Conservation (phyloP, 768 basidiomycete species). For the Rhodotorula sphaerocarpa region DNA sequence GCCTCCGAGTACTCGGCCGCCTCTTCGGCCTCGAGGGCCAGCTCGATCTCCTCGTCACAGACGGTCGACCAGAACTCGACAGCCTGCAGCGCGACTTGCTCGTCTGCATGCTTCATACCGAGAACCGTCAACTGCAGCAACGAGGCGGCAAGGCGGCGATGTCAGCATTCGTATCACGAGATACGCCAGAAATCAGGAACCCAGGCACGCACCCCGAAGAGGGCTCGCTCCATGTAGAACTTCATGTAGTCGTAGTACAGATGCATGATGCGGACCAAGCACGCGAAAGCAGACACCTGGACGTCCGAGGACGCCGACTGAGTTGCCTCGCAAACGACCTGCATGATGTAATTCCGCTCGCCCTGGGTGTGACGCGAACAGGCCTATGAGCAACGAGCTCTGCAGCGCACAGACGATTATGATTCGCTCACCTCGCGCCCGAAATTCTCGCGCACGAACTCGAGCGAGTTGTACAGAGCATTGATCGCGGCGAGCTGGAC, state of each 20-base stretch:
- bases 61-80: conserved; percentile 99
- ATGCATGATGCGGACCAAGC: conserved; percentile 90
- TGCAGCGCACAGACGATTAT: background rate
- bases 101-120: conserved; percentile 91
- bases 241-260: conserved; percentile 99
- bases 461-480: conserved; percentile 87
- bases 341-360: conserved; percentile 99
- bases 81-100: conserved; percentile 85
- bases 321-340: conserved; percentile 97
- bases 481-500: conserved; percentile 90
- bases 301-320: conserved; percentile 70
- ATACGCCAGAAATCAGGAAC: no score
- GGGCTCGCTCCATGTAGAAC: conserved; percentile 97
- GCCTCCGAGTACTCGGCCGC: conserved; percentile 79
- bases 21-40: conserved; percentile 84
- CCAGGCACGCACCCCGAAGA: conserved; percentile 76
- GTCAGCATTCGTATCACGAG: no score
- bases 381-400: background rate
- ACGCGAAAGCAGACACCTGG: conserved; percentile 94
- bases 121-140: conserved; percentile 73
- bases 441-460: conserved; percentile 96
- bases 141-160: no score
- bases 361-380: conserved; percentile 60
- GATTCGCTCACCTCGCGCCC: conserved; percentile 71
- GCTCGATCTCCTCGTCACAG: conserved; percentile 91